phyloP scores from a whole-genome alignment of 768 basidiomycete genomes.

The Mycena rebaudengoi region DNA sequence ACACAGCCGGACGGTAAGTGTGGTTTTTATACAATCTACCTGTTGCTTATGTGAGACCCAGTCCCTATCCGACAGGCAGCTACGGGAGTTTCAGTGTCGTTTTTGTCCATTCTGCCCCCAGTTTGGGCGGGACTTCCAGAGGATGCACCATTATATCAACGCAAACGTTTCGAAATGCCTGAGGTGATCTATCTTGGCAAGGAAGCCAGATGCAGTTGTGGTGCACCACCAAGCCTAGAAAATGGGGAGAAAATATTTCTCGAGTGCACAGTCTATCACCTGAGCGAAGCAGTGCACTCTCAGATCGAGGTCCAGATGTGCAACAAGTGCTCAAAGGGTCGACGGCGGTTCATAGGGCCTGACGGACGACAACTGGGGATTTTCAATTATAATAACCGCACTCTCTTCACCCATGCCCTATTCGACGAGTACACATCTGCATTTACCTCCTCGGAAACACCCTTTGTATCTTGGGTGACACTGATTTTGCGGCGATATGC shows the following conservation, averaged over 20 bases:
- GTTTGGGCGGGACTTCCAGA: background rate
- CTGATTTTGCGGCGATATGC: conserved; percentile 4
- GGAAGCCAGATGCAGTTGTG: background rate
- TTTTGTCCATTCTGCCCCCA: background rate
- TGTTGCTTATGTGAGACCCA: too few species aligned
- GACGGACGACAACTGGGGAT: conserved; percentile 8
- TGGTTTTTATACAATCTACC: too few species aligned
- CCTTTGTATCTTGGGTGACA: conserved; percentile 10
- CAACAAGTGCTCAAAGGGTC: background rate
- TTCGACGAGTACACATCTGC: conserved; percentile 19
- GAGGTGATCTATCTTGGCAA: too few species aligned
- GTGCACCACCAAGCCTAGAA: background rate
- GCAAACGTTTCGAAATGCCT: too few species aligned
- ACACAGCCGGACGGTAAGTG: background rate
- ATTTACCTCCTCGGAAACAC: conserved; percentile 20
- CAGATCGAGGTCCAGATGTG: conserved; percentile 15
- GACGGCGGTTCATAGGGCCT: conserved; percentile 12
- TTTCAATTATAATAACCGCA: conserved; percentile 23
- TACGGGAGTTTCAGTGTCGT: background rate
- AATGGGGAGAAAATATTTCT: background rate
- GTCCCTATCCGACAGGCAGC: background rate
- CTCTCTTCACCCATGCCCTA: conserved; percentile 7
- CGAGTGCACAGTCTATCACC: conserved; percentile 1
- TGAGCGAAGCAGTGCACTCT: background rate
- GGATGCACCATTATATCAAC: background rate